Evolutionary conservation across 306 rosid genomes (phyloP).

Genomic region (Dicorynia guianensis): DNA sequence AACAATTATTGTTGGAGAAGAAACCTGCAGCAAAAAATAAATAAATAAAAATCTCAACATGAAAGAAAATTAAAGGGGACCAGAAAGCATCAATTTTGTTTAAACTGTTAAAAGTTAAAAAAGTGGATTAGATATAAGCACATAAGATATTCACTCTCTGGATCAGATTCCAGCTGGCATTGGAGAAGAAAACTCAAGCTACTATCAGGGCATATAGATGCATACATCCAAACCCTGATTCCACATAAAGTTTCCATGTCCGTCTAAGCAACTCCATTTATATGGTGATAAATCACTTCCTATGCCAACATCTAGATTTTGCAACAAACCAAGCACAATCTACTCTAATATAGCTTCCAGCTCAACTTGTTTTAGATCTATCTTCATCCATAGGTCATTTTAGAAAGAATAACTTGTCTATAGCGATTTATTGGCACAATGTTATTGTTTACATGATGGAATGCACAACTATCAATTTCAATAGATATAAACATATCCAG

Average conservation of each 20-base stretch:
- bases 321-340: constrained; percentile 33
- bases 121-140: too few species aligned
- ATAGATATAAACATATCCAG: not conserved
- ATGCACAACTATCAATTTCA: not conserved
- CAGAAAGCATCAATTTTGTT: constrained; percentile 8
- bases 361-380: not conserved
- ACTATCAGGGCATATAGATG: constrained; percentile 10
- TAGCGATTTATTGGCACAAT: not conserved
- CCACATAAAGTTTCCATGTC: not conserved
- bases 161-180: not conserved
- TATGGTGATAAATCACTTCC: constrained; percentile 32
- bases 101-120: too few species aligned
- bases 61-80: constrained; percentile 17
- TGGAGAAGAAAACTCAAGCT: constrained; percentile 29
- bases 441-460: too few species aligned
- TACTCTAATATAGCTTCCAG: constrained; percentile 19
- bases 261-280: constrained; percentile 6
- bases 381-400: not conserved
- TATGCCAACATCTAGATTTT: constrained; percentile 16
- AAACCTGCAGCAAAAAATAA: constrained; percentile 62
- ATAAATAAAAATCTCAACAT: constrained; percentile 13
- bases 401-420: not conserved
- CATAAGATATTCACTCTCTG: too few species aligned
- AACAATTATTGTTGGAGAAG: constrained; percentile 97
- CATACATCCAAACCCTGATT: not conserved